Evolutionary conservation across 2,329 filamentous ascomycete species (phyloP), one percentile per base, ranked within the genome.

Genomic region (Scytalidium lignicola): DNA sequence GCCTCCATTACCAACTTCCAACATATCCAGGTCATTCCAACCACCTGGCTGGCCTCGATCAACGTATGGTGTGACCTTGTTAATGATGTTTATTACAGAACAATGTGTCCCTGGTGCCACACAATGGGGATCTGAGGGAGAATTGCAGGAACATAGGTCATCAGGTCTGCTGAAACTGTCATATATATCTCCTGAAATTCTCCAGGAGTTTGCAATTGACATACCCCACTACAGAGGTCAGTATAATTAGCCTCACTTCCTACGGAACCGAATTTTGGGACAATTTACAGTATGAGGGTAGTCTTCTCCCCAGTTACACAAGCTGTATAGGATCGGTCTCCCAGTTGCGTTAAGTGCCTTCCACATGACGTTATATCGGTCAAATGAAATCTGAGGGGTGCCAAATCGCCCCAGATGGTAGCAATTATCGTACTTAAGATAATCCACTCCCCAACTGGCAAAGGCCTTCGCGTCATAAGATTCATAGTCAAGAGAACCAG

Each of bases 361-460:
- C 32, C 58, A 51, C 64, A 66, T 67, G 5, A 49, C 52, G 21
- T 58, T 57, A 51, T 66, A 70, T 1, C 56, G 46, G 22, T 55
- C 47, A 22, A 54, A 57, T 13, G 55, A 54, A 1, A 57, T 43
- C 44, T 54, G 48, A 3, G 54, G 49, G 3, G 53, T 53, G 1
- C 74, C 75, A 22, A 68, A 71, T 49, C 74, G 68, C 15, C 75
- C 75, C 53, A 72, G 65, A 48, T 76, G 75, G 61, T 71, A 77
- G 65, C 76, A 79, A 54, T 79, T 78, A 59, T 79, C 75, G 53
- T 78, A 77, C 56, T 77, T 75, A 4, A 74, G 61, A 50, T 74
- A 75, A 53, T 73, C 70, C 21, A 76, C 70, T 0, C 70, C 74
- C 72, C 74, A 76, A n/a, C 59, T 62, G 2, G 76, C 74, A 57